Evolutionary conservation across 768 basidiomycete genomes (phyloP).

Genomic region (Kwoniella botswanensis): DNA sequence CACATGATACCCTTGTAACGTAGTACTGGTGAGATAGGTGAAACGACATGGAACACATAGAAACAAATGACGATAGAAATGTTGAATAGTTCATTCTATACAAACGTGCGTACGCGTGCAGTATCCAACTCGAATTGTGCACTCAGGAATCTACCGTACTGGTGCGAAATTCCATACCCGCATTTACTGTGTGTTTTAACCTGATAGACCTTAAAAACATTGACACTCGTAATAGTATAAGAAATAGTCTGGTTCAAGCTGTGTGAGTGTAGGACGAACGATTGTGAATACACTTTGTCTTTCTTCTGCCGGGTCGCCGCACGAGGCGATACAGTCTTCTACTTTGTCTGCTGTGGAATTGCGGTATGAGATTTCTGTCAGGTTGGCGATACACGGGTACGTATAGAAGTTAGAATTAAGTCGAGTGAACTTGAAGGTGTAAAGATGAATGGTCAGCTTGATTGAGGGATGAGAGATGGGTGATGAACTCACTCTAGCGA

Average conservation of each 20-base stretch:
- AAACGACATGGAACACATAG: no score
- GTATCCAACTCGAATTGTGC: no score
- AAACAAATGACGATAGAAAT: no score
- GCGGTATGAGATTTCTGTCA: neutral
- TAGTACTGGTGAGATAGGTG: no score
- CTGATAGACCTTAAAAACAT: neutral
- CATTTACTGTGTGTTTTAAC: neutral
- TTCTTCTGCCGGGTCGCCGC: neutral
- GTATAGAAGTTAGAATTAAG: neutral
- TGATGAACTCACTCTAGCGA: neutral
- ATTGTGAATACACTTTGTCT: neutral
- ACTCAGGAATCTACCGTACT: neutral
- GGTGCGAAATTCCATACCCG: neutral
- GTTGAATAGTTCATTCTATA: no score
- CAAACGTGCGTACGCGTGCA: no score
- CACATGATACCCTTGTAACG: no score
- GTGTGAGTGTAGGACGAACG: neutral
- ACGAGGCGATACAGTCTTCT: constrained; percentile 5
- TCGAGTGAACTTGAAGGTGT: neutral
- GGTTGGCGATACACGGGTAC: neutral
- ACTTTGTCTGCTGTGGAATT: neutral
- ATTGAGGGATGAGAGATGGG: neutral
- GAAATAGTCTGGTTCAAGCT: neutral
- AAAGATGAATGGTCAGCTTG: neutral
- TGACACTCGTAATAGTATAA: neutral